These are phyloP conservation scores for Salix udensis DNA, from an alignment of 345 rosid species.

Conservation along the genomic window DNA sequence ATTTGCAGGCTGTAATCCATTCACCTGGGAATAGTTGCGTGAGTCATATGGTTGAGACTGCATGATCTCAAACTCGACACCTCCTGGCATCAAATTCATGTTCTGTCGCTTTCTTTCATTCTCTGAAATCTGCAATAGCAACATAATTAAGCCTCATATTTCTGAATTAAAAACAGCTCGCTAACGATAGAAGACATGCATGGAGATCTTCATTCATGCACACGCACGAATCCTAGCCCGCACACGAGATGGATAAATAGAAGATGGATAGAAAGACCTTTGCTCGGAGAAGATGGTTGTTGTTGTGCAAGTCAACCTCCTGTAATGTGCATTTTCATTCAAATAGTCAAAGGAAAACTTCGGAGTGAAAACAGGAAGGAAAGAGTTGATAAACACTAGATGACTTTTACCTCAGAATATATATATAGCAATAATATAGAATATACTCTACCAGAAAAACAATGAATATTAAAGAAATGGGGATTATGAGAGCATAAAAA, in stretches of 20 bases:
- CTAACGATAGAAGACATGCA: not conserved
- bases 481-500: not conserved
- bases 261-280: conserved; percentile 45
- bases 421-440: not conserved
- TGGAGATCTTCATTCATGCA: not conserved
- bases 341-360: not conserved
- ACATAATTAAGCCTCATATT: not conserved
- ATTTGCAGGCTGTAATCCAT: conserved; percentile 67
- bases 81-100: conserved; percentile 88
- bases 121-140: conserved; percentile 61
- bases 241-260: not conserved
- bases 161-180: not conserved
- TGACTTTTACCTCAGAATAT: not conserved
- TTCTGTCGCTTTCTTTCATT: conserved; percentile 68
- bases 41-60: conserved; percentile 65
- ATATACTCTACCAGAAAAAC: not conserved
- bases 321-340: conserved; percentile 18
- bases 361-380: not conserved
- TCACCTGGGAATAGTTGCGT: conserved; percentile 74
- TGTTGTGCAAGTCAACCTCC: conserved; percentile 95
- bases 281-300: conserved; percentile 88
- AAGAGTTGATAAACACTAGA: not conserved
- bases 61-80: conserved; percentile 52
- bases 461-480: not conserved
- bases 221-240: not conserved